Evolutionary conservation across 306 rosid species (phyloP).

Genomic region (Parietaria judaica): DNA sequence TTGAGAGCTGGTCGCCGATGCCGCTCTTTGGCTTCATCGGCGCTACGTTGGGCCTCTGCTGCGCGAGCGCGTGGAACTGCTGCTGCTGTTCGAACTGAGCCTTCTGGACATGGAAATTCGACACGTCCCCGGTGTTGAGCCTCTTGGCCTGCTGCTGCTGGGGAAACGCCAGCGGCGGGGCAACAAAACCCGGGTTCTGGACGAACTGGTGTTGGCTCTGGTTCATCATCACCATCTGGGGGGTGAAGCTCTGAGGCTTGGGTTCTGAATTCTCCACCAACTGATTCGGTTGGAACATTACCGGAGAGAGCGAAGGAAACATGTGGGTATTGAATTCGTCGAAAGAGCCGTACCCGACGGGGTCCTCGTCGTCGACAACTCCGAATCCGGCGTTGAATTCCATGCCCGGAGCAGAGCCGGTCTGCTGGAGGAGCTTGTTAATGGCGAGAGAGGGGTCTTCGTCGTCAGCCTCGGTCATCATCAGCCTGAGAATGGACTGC

Average conservation of each 20-base stretch:
- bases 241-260: slow-evolving; percentile 49
- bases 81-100: slow-evolving; percentile 34
- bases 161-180: slow-evolving; percentile 38
- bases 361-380: slow-evolving; percentile 55
- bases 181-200: slow-evolving; percentile 41
- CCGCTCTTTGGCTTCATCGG: slow-evolving; percentile 38
- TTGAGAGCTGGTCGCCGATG: slow-evolving; percentile 52
- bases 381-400: slow-evolving; percentile 52
- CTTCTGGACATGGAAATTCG: slow-evolving; percentile 34
- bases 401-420: slow-evolving; percentile 31
- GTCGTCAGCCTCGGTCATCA: slow-evolving; percentile 84
- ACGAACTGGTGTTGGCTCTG: slow-evolving; percentile 51
- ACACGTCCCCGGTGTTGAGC: slow-evolving; percentile 38
- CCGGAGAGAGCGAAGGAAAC: slow-evolving; percentile 35
- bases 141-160: slow-evolving; percentile 40
- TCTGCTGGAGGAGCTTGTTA: slow-evolving; percentile 64
- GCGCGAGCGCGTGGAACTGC: slow-evolving; percentile 53
- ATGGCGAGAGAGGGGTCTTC: slow-evolving; percentile 81
- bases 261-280: slow-evolving; percentile 42
- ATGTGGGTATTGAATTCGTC: slow-evolving; percentile 3
- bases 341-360: slow-evolving; percentile 21
- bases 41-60: slow-evolving; percentile 36
- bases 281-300: slow-evolving; percentile 40
- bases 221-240: slow-evolving; percentile 40
- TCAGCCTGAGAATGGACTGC: slow-evolving; percentile 64